A percentile compares a stretch with the other conserved stretches of the same genome.
phyloP scores from a whole-genome alignment of 164 flowering plant species.

The Macadamia integrifolia region DNA sequence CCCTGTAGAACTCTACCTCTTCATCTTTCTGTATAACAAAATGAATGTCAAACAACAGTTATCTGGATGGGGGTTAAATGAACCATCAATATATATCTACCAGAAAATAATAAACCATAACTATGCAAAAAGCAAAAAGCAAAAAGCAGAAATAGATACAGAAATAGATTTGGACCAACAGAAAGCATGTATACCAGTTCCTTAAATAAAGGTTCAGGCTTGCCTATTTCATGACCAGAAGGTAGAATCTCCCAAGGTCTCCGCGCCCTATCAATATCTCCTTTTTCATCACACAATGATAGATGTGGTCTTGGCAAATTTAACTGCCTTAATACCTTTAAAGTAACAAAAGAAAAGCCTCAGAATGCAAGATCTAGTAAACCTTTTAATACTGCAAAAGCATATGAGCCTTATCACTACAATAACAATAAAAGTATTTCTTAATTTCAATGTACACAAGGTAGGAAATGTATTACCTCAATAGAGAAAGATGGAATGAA shows the following conservation, averaged over 20 bases:
- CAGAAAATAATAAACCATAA: neutral
- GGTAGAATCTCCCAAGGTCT: constrained; percentile 84
- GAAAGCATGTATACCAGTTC: constrained; percentile 52
- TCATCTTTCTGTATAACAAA: constrained; percentile 58
- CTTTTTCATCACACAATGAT: constrained; percentile 61
- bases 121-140: no score
- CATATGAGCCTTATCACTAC: neutral
- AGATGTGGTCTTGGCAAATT: constrained; percentile 48
- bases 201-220: constrained; percentile 73
- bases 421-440: neutral
- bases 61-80: neutral
- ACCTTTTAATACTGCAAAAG: neutral
- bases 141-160: neutral
- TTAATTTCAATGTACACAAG: neutral
- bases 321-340: constrained; percentile 84
- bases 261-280: constrained; percentile 49
- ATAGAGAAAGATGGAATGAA: constrained; percentile 86
- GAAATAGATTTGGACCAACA: neutral
- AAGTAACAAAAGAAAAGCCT: constrained; percentile 3
- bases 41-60: constrained; percentile 1
- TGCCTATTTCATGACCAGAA: constrained; percentile 71
- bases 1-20: constrained; percentile 45
- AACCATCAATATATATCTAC: neutral
- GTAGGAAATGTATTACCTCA: constrained; percentile 42
- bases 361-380: neutral